Evolutionary conservation across 2,329 filamentous ascomycete species (phyloP), one percentile per base, ranked within the genome.

Genomic region (Didymellaceae sp.): DNA sequence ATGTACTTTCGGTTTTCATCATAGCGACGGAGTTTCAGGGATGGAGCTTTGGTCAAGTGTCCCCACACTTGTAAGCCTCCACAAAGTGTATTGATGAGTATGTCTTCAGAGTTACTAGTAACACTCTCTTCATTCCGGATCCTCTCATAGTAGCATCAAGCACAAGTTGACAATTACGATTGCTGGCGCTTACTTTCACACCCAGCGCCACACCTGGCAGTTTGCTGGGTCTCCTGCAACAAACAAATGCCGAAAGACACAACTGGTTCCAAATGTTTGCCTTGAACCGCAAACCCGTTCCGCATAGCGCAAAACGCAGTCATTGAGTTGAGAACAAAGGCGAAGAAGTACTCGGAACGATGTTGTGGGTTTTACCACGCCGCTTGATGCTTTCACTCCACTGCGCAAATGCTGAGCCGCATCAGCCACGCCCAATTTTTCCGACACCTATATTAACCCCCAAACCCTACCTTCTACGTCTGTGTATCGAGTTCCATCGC

Each of bases 291-390:
- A 40, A 8, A 10, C 24, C 11, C 14, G 14, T 40, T 5, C 10
- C 24, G 7, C 25, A 5, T 21, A 16, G 20, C 14, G 6, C 32
- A 22, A 24, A 32, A n/a, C 6, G 4, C 7, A 7, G 4, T 31
- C 22, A 11, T 14, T 13, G 6, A 3, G 11, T n/a, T 37, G 35
- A 46, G 16, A 42, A 52, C 26, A 38, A 52, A 46, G 42, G 48
- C 25, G 25, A 14, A 25, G 21, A 42, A 26, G 11, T 5, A 41
- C 21, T 17, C 33, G 32, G 24, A 21, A 9, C 46, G 42, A 52
- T 46, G 16, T 42, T 52, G 31, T 37, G 26, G 48, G 48, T 38
- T 8, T 6, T 6, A n/a, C 48, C n/a, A 22, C 37, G 48, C 48
- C 48, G 37, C 48, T 31, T 16, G 9, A 40, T n/a, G 35, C 47